Percentiles rank a stretch among this genome's conserved stretches.
phyloP scores from a whole-genome alignment of 1,139 yeast species.

The Yamadazyma oceani region DNA sequence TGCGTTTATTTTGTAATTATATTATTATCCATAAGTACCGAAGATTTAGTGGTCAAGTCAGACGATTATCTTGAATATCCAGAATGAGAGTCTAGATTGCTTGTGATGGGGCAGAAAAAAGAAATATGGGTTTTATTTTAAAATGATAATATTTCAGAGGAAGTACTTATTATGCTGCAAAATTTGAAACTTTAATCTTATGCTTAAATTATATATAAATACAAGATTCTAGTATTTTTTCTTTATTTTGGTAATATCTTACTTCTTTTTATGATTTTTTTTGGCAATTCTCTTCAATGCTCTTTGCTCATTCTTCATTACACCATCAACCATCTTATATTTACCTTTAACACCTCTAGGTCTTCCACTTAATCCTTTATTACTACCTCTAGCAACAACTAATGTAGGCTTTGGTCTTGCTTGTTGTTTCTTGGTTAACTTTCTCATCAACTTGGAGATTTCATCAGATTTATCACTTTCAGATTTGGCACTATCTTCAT shows the following conservation, averaged over 20 bases:
- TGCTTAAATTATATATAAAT: too few species aligned
- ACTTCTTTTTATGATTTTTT: constrained; percentile 49
- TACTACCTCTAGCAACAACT: constrained; percentile 86
- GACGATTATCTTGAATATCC: too few species aligned
- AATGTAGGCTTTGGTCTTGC: constrained; percentile 80
- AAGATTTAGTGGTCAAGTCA: too few species aligned
- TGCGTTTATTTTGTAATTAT: too few species aligned
- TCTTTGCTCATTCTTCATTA: constrained; percentile 93
- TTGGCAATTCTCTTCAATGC: constrained; percentile 89
- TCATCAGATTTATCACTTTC: constrained; percentile 95
- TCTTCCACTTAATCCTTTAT: constrained; percentile 88
- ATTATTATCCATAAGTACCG: too few species aligned
- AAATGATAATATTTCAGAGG: too few species aligned
- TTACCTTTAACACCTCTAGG: constrained; percentile 97
- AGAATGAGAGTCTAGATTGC: too few species aligned
- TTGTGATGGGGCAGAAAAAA: too few species aligned
- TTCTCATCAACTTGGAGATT: constrained; percentile 81
- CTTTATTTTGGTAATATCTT: not conserved
- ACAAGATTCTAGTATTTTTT: not conserved
- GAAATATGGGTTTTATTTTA: too few species aligned
- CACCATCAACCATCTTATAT: constrained; percentile 99
- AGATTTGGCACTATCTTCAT: constrained; percentile 82
- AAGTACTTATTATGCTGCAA: too few species aligned
- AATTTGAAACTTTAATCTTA: too few species aligned
- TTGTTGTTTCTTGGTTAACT: constrained; percentile 73